A percentile compares a stretch with the other conserved stretches of the same genome.
Conservation (phyloP, 768 basidiomycete species). For the Rhodotorula diobovata region DNA sequence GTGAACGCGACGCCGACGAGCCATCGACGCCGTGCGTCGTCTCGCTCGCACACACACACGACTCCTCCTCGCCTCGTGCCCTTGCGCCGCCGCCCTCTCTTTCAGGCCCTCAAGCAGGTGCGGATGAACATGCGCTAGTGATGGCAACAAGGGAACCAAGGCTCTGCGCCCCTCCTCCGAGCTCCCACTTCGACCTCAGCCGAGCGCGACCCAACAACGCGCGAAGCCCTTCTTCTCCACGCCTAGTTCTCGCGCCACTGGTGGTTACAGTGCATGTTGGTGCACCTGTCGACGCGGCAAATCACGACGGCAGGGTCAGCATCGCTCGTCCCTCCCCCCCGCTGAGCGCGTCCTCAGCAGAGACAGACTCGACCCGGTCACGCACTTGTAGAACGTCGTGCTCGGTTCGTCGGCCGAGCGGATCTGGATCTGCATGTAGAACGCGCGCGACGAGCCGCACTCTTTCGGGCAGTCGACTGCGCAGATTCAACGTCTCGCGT, state of each 20-base stretch:
- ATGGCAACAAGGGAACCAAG: neutral
- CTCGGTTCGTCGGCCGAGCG: slow-evolving; percentile 49
- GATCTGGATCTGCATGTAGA: slow-evolving; percentile 94
- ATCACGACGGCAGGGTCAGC: neutral
- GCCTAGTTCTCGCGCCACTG: slow-evolving; percentile 41
- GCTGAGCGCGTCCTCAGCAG: too few relatives aligned
- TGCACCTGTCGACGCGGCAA: slow-evolving; percentile 19
- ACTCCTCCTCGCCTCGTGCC: too few relatives aligned
- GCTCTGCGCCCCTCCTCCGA: neutral
- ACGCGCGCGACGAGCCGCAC: slow-evolving; percentile 79
- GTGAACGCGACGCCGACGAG: too few relatives aligned
- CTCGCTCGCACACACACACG: too few relatives aligned
- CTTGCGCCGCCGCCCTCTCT: too few relatives aligned
- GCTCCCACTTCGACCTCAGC: too few relatives aligned
- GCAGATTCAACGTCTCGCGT: neutral
- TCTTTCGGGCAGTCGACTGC: slow-evolving; percentile 54
- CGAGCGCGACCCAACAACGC: too few relatives aligned
- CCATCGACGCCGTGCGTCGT: too few relatives aligned
- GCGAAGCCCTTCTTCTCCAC: too few relatives aligned
- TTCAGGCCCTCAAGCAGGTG: neutral
- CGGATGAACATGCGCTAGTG: neutral
- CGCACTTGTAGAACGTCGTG: slow-evolving; percentile 44
- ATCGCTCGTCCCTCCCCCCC: too few relatives aligned
- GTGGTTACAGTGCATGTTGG: slow-evolving; percentile 35
- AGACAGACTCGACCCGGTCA: neutral